A percentile compares a stretch with the other conserved stretches of the same genome.
Conservation (phyloP, 495 filamentous ascomycete species). For the Cryomyces minteri region DNA sequence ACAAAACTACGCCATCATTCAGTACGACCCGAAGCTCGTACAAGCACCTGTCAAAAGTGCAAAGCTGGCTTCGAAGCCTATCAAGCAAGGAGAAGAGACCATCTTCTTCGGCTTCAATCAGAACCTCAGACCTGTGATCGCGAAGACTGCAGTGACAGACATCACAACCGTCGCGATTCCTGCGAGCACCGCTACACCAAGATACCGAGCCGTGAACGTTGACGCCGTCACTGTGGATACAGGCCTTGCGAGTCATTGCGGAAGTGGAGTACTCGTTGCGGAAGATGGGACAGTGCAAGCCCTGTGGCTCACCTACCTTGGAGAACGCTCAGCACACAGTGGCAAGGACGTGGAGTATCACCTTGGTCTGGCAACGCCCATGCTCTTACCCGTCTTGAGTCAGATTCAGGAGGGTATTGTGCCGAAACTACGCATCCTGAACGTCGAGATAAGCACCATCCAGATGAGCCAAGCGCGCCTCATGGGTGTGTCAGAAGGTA, state of each 20-base stretch:
- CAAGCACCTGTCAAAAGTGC: slow-evolving; percentile 85
- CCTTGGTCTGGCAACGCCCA: slow-evolving; percentile 78
- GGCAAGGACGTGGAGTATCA: slow-evolving; percentile 94
- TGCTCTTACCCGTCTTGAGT: slow-evolving; percentile 63
- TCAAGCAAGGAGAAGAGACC: slow-evolving; percentile 79
- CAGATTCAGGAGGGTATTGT: slow-evolving; percentile 64
- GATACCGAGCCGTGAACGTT: slow-evolving; percentile 89
- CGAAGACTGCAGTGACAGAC: slow-evolving; percentile 88
- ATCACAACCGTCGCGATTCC: slow-evolving; percentile 96
- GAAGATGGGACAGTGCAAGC: slow-evolving; percentile 87
- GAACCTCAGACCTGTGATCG: slow-evolving; percentile 81
- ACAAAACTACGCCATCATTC: slow-evolving; percentile 89
- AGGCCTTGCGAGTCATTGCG: slow-evolving; percentile 72
- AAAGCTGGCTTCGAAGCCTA: slow-evolving; percentile 55
- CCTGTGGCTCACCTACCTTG: slow-evolving; percentile 90
- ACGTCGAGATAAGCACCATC: slow-evolving; percentile 84
- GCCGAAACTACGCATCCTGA: slow-evolving; percentile 73
- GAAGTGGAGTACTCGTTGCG: slow-evolving; percentile 79
- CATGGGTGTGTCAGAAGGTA: slow-evolving; percentile 76
- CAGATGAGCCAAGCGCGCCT: slow-evolving; percentile 96
- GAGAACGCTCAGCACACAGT: slow-evolving; percentile 59
- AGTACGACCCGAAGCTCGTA: slow-evolving; percentile 86
- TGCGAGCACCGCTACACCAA: slow-evolving; percentile 73
- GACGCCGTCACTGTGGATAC: slow-evolving; percentile 98
- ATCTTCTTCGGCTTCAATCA: slow-evolving; percentile 97